Evolutionary conservation across 768 basidiomycete species (phyloP).

Genomic region (Suillus weaverae): DNA sequence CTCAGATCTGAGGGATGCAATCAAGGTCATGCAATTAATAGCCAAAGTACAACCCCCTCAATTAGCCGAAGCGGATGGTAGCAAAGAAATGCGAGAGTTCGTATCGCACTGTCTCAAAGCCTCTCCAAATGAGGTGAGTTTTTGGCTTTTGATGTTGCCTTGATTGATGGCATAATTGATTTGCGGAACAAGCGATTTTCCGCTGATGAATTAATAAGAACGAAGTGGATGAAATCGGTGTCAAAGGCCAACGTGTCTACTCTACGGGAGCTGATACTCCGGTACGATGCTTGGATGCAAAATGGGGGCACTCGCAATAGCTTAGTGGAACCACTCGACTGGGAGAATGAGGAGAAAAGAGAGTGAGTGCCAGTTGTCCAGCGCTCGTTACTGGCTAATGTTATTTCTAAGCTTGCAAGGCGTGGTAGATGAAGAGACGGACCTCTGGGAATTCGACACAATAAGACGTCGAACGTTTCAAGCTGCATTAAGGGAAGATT

Average conservation of each 20-base stretch:
- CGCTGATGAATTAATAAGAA: conserved; percentile 85
- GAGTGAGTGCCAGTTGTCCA: conserved; percentile 37
- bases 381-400: conserved; percentile 9
- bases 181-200: conserved; percentile 61
- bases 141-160: conserved; percentile 4
- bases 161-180: conserved; percentile 9
- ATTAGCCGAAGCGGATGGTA: conserved; percentile 74
- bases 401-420: conserved; percentile 19
- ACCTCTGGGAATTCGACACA: conserved; percentile 78
- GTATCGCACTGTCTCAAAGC: conserved; percentile 81
- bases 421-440: conserved; percentile 31
- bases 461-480: conserved; percentile 46
- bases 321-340: conserved; percentile 67
- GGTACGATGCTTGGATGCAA: conserved; percentile 72
- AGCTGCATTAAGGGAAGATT: conserved; percentile 24
- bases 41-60: conserved; percentile 82
- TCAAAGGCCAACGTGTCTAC: conserved; percentile 65
- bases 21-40: conserved; percentile 87
- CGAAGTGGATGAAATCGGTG: conserved; percentile 86
- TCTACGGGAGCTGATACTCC: conserved; percentile 78
- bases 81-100: conserved; percentile 87
- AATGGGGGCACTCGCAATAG: conserved; percentile 74
- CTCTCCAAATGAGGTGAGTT: conserved; percentile 70
- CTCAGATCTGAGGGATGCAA: conserved; percentile 77
- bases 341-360: conserved; percentile 69